Evolutionary conservation across 2,329 filamentous ascomycete species (phyloP), one percentile per base, ranked within the genome.

Genomic region (Trichoderma sp.): DNA sequence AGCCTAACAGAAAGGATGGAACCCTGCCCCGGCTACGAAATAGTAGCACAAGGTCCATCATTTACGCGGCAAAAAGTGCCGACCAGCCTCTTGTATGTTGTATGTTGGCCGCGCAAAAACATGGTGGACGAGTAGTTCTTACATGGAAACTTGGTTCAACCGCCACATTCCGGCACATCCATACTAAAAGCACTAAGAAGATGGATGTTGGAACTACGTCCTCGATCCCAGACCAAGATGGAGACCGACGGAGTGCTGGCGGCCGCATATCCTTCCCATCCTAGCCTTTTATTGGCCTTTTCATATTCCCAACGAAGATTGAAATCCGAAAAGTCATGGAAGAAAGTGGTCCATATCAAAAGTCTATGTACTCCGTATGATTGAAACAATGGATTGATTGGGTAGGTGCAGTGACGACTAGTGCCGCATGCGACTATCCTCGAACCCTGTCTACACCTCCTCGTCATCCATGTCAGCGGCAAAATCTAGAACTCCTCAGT

Each of bases 391-490:
- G 11, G 11, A 20, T 53, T 53, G 47, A 20, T 20, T 53, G 11
- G 28, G 57, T 59, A 7, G 39, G 39, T 43, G 39, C 15, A 43
- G 57, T 32, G 28, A 32, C 39, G 39, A 62, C 66, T 69, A 61
- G 66, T 50, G 55, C n/a, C 26, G 36, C 57, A 34, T 32, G 55
- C 20, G 55, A 39, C 36, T 20, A 68, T 59, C 66, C 36, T 62
- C 66, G 20, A 7, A 17, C 39, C 20, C 39, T 15, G 28, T 61
- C 66, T 36, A 53, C 59, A 26, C 30, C 28, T 20, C 28, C 34
- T 34, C 32, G 15, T 53, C 36, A 69, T 28, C 66, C 66, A 62
- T 69, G 66, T 62, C 57, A 26, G 57, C 66, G 55, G 55, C 36
- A 50, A 47, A 59, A 47, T 61, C 66, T 68, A 59, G 55, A 69